Evolutionary conservation across 2,329 filamentous ascomycete species (phyloP).

Genomic region (Fusarium neocosmosporiellum): DNA sequence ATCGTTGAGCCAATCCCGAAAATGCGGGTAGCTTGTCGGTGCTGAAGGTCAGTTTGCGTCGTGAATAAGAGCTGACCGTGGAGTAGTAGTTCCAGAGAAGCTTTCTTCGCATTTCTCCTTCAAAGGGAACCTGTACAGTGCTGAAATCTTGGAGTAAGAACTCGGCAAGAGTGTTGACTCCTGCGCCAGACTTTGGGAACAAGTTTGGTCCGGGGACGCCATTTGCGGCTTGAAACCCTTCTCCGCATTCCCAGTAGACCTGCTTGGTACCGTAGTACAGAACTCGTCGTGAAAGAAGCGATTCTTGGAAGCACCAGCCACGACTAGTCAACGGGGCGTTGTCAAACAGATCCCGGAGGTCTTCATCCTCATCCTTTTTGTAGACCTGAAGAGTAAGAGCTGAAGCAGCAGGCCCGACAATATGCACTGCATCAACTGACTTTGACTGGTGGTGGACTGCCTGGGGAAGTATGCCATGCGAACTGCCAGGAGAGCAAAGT

Average conservation of each 20-base stretch:
- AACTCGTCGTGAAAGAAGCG: background rate
- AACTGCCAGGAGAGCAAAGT: background rate
- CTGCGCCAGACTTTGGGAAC: background rate
- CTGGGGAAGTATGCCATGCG: background rate
- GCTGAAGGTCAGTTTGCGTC: background rate
- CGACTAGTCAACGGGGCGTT: background rate
- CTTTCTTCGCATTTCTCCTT: background rate
- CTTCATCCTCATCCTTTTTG: background rate
- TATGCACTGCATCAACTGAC: background rate
- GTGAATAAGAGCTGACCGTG: background rate
- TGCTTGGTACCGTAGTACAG: background rate
- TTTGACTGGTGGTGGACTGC: background rate
- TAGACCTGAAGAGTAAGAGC: background rate
- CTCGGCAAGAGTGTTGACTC: background rate
- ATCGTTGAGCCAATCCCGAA: constrained; percentile 1
- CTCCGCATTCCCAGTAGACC: constrained; percentile 1
- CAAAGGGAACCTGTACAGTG: background rate
- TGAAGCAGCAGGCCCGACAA: background rate
- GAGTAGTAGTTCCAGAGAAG: background rate
- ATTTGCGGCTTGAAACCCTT: background rate
- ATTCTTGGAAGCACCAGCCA: constrained; percentile 6
- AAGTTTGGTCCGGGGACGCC: background rate
- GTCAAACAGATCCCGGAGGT: background rate
- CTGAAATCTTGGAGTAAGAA: background rate
- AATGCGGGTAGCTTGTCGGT: constrained; percentile 11